These are phyloP conservation scores for Candida saitoana DNA, from an alignment of 805 yeast genomes.

Conservation along the genomic window DNA sequence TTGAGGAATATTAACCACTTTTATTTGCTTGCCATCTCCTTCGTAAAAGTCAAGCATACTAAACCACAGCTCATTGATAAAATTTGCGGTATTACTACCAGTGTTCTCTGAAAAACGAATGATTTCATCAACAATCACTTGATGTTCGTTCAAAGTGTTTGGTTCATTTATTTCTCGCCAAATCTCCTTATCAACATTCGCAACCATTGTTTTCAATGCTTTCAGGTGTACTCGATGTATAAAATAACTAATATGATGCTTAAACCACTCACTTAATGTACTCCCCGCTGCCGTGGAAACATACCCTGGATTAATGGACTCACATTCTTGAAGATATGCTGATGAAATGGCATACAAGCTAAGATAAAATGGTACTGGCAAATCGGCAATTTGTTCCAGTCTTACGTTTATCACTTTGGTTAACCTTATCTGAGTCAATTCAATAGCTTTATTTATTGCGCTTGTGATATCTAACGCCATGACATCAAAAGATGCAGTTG, in stretches of 20 bases:
- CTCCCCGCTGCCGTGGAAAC: slow-evolving; percentile 48
- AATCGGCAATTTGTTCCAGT: slow-evolving; percentile 59
- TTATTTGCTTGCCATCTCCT: slow-evolving; percentile 3
- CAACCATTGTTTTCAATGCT: slow-evolving; percentile 43
- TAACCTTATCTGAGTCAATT: slow-evolving; percentile 68
- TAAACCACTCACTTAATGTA: slow-evolving; percentile 58
- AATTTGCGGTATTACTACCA: slow-evolving; percentile 17
- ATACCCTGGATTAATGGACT: slow-evolving; percentile 68
- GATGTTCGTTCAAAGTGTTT: slow-evolving; percentile 25
- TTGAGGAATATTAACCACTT: not conserved
- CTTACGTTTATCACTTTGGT: slow-evolving; percentile 76
- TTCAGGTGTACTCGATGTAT: slow-evolving; percentile 51
- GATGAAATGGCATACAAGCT: slow-evolving; percentile 62
- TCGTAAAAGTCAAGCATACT: slow-evolving; percentile 21
- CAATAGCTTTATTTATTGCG: slow-evolving; percentile 64
- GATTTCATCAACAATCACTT: slow-evolving; percentile 21
- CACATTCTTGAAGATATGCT: slow-evolving; percentile 77
- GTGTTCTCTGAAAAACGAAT: slow-evolving; percentile 21
- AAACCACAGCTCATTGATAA: slow-evolving; percentile 27
- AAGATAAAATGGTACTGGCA: slow-evolving; percentile 59
- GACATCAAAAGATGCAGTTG: slow-evolving; percentile 31
- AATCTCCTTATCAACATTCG: slow-evolving; percentile 57
- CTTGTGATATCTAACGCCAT: slow-evolving; percentile 63
- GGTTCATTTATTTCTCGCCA: slow-evolving; percentile 77
- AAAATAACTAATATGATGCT: slow-evolving; percentile 62